Base-by-base conservation (phyloP, 2,329 filamentous ascomycete genomes). In the Calonectria pauciramosa region DNA sequence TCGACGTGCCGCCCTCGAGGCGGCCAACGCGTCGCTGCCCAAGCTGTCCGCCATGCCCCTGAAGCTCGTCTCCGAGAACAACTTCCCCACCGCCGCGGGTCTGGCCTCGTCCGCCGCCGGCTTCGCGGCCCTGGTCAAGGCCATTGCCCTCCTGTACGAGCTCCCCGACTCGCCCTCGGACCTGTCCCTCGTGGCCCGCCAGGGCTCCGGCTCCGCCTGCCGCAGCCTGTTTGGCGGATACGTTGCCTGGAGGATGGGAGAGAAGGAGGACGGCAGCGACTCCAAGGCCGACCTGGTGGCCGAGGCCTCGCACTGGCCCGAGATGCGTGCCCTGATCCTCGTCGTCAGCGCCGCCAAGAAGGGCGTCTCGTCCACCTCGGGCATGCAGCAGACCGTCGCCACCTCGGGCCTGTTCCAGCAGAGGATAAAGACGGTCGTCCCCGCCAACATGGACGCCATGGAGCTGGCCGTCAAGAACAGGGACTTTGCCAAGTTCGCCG, bases 31-130 rank as follows among this genome's bases (percentile, higher is more conserved):
- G 0, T 92, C 92, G 28, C 90, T 98, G n/a, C 95, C 96, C 54
- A 95, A 94, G 85, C 92, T 99, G 72, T 94, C 95, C 14, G 84
- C 89, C 67, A 89, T 94, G 82, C 92, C 94, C 41, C 92, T 99
- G 75, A 94, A 93, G 80, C 93, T 99, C 78, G 96, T 98, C 71
- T 97, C 95, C 72, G 94, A 97, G 88, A 99, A 99, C 91, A 99
- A 99, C 90, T 99, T 99, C 90, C 97, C 97, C 77, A 99, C 97
- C 3, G 97, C 97, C 32, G 97, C 97, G 6, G 97, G 97, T 9
- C 92, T 99, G 20, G 93, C 93, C 5, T 93, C 91, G 23, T 94
- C 93, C 0, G 93, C 93, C 1, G 93, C 93, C 1, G 93, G 93
- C 7, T 94, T 94, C 77, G 93, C 93, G 3, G 93, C 93, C 26